A percentile compares a stretch with the other conserved stretches of the same genome.
Evolutionary conservation across 495 filamentous ascomycete genomes (phyloP).

Genomic region (Filosporella fistucella): DNA sequence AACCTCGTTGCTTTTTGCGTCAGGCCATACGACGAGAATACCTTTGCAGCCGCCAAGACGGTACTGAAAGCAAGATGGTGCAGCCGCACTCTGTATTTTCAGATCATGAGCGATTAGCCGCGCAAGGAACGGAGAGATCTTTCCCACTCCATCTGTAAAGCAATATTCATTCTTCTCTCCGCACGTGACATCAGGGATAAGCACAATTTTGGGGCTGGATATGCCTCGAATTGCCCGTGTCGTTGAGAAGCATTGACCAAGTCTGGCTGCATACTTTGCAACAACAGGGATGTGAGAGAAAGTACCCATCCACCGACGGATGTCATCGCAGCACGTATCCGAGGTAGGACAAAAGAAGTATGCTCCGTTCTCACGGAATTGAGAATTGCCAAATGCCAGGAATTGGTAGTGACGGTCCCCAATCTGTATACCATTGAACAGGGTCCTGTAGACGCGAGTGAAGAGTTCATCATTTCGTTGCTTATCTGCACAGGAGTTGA

Average conservation of each 20-base stretch:
- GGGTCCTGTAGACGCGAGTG: constrained; percentile 61
- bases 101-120: constrained; percentile 63
- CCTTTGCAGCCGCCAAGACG: constrained; percentile 91
- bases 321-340: constrained; percentile 59
- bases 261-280: constrained; percentile 79
- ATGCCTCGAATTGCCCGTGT: constrained; percentile 60
- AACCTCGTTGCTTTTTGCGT: constrained; percentile 55
- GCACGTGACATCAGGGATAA: constrained; percentile 55
- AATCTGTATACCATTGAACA: constrained; percentile 76
- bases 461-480: constrained; percentile 66
- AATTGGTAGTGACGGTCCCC: constrained; percentile 82
- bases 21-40: constrained; percentile 67
- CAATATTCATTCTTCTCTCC: constrained; percentile 50
- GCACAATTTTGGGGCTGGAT: constrained; percentile 30
- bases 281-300: constrained; percentile 73
- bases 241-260: constrained; percentile 95
- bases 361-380: constrained; percentile 87
- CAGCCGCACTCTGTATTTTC: constrained; percentile 35
- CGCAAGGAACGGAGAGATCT: constrained; percentile 77
- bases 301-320: constrained; percentile 88
- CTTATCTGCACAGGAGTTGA: constrained; percentile 47
- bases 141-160: constrained; percentile 94
- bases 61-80: constrained; percentile 86
- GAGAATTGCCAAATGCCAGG: constrained; percentile 92
- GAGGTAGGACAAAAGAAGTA: constrained; percentile 76